These are phyloP conservation scores for Straminergon stramineum DNA, from an alignment of 225 moss, liverwort and hornwort genomes.

Conservation along the genomic window DNA sequence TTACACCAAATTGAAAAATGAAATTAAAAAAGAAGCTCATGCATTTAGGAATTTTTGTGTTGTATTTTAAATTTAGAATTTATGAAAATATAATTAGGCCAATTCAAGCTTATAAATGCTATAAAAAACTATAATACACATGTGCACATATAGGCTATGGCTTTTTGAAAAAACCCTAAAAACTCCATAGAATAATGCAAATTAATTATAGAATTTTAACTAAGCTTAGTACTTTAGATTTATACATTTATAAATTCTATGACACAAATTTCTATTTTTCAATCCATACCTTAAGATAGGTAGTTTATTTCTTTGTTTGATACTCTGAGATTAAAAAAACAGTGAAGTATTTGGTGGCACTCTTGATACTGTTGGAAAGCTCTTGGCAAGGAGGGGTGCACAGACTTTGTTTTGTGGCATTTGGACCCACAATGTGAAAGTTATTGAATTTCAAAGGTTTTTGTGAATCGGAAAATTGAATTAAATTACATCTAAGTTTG, in stretches of 20 bases:
- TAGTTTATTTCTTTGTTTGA: too few species aligned
- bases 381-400: too few species aligned
- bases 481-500: too few species aligned
- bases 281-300: not conserved
- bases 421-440: too few species aligned
- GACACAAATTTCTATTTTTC: not conserved
- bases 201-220: not conserved
- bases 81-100: not conserved
- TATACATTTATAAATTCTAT: too few species aligned
- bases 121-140: not conserved
- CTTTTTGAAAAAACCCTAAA: not conserved
- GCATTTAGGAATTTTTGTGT: not conserved
- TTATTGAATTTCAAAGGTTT: too few species aligned
- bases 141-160: not conserved
- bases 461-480: too few species aligned
- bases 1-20: too few species aligned
- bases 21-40: not conserved
- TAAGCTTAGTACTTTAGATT: not conserved
- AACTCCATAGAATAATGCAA: not conserved
- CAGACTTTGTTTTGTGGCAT: too few species aligned
- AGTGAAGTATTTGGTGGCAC: too few species aligned
- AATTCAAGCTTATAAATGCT: not conserved
- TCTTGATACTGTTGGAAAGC: too few species aligned
- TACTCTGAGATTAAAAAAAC: too few species aligned
- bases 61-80: not conserved